Evolutionary conservation across 2,329 filamentous ascomycete genomes (phyloP).

Genomic region (Colletotrichum higginsianum): DNA sequence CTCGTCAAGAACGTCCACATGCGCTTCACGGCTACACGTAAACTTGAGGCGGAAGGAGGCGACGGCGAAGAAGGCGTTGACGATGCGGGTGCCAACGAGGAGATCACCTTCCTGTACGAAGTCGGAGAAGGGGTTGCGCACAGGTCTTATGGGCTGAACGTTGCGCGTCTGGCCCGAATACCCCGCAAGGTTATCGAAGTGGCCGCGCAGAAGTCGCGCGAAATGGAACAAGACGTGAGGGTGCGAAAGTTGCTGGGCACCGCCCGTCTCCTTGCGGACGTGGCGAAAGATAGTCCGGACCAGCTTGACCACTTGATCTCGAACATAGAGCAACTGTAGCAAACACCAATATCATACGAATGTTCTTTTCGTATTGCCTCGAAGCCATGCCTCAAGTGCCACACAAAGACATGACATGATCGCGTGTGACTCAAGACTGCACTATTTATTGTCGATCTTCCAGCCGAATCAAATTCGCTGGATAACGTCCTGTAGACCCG

Average conservation of each 20-base stretch:
- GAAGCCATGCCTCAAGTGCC: constrained; percentile 1
- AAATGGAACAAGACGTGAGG: constrained; percentile 83
- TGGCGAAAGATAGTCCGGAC: constrained; percentile 56
- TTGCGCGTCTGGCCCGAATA: constrained; percentile 87
- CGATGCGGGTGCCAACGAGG: constrained; percentile 69
- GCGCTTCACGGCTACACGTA: constrained; percentile 75
- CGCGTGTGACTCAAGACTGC: constrained; percentile 14
- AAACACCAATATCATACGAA: constrained; percentile 37
- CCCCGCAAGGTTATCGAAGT: constrained; percentile 83
- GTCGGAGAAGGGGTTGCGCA: constrained; percentile 93
- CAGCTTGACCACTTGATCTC: constrained; percentile 68
- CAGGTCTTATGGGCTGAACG: constrained; percentile 94
- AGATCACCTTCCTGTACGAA: constrained; percentile 96
- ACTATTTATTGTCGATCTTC: constrained; percentile 18
- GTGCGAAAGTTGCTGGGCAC: constrained; percentile 72
- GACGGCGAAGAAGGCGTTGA: constrained; percentile 44
- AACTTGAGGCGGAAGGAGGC: constrained; percentile 21
- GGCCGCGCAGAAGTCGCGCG: constrained; percentile 82
- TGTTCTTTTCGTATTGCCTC: constrained; percentile 19
- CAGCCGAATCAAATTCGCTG: constrained; percentile 21
- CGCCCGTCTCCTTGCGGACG: constrained; percentile 57
- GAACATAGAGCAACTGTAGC: constrained; percentile 72
- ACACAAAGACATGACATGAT: constrained; percentile 1
- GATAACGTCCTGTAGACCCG: constrained; percentile 8
- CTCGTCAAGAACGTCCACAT: constrained; percentile 92